Base-by-base conservation (phyloP, 352 stramenopile species). In the Plasmopara viticola region DNA sequence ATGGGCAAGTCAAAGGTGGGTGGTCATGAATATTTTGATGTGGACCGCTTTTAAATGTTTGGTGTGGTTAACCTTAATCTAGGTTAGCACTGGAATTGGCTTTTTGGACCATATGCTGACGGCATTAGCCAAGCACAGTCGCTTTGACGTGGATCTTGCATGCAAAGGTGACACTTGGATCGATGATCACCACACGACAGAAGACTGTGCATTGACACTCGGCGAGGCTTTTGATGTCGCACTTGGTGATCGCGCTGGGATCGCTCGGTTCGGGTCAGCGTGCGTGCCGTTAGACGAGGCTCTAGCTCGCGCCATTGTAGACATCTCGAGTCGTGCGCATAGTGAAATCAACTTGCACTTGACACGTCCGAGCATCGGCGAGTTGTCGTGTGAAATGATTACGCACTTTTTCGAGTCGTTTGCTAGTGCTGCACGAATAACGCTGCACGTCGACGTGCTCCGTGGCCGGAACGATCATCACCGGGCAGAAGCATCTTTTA, bases 151-250 rank as follows among this genome's bases (percentile, higher is more conserved):
- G 9, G 68, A 87, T 44, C 78, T 97, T 6, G 65, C 77, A 30
- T 97, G 87, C 66, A 86, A 93, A 47, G 95, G 95, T 51, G 95
- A 98, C 67, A 87, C 89, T 33, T 97, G 87, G 83, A 97, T 98
- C 39, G 95, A 98, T 66, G 95, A 98, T 74, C 95, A 98, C 63
- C 95, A 98, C 70, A 97, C 91, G 38, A 93, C 84, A 13, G 95
- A 98, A 67, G 95, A 98, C 78, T 96, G 96, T 35, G 83, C 84
- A 25, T 85, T 98, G 60, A 92, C 90, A 39, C 68, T 98, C 5
- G 95, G 95, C 18, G 88, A 98, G 57, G 87, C 85, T 9, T 88
- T 98, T 48, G 90, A 96, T 53, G 63, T 77, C 53, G 90, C 93
- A 4, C 78, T 98, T 6, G 95, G 95, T 6, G 86, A 87, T 60